These are phyloP conservation scores for Elongisporangium undulatum DNA, from an alignment of 352 stramenopile species.

Conservation along the genomic window DNA sequence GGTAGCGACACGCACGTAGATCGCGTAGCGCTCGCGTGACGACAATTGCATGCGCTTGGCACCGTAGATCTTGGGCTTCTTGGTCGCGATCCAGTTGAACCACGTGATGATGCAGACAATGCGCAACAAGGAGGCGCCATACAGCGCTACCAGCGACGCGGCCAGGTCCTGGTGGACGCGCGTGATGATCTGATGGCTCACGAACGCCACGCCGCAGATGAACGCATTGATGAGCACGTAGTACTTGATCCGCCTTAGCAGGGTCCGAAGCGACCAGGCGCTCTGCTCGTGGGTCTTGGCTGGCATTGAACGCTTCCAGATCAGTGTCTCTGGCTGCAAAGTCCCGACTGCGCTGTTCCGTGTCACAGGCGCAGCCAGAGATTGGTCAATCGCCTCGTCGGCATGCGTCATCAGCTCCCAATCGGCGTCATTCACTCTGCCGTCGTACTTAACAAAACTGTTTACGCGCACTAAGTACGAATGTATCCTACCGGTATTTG, in stretches of 20 bases:
- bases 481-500: not conserved
- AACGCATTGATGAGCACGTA: constrained; percentile 83
- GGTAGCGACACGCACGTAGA: constrained; percentile 61
- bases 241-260: constrained; percentile 65
- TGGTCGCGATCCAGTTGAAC: constrained; percentile 81
- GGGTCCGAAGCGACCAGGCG: constrained; percentile 3
- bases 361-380: not conserved
- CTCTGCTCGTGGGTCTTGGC: too few species aligned
- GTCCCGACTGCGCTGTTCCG: not conserved
- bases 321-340: constrained; percentile 5
- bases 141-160: constrained; percentile 20
- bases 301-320: constrained; percentile 6
- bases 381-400: not conserved
- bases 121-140: constrained; percentile 38
- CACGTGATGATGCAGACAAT: constrained; percentile 60
- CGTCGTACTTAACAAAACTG: not conserved
- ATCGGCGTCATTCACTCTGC: not conserved
- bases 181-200: constrained; percentile 20
- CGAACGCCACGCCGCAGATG: constrained; percentile 50
- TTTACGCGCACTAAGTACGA: not conserved
- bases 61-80: constrained; percentile 61
- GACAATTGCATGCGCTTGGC: constrained; percentile 53
- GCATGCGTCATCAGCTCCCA: constrained; percentile 15
- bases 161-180: constrained; percentile 3
- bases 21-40: constrained; percentile 23